A percentile compares a stretch with the other conserved stretches of the same genome.
Conservation (phyloP, 2,329 filamentous ascomycete species). For the Phialocephala subalpina region DNA sequence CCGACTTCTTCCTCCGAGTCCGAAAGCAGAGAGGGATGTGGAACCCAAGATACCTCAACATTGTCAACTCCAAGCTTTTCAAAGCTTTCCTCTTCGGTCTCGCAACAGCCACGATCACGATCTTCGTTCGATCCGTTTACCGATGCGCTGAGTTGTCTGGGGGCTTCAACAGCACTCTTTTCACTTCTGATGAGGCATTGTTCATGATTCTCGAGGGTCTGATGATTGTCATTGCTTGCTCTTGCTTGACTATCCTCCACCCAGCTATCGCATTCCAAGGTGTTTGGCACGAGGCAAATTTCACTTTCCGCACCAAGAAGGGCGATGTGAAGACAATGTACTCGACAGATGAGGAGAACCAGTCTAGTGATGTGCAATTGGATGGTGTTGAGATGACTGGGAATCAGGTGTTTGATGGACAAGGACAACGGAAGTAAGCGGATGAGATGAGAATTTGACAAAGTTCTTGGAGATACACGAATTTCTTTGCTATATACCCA, state of each 20-base stretch:
- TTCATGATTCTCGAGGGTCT: constrained; percentile 56
- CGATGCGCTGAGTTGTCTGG: constrained; percentile 64
- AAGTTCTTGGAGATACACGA: not conserved
- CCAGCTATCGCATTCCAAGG: constrained; percentile 39
- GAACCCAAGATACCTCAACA: constrained; percentile 31
- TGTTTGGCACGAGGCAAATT: constrained; percentile 30
- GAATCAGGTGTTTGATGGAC: not conserved
- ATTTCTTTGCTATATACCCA: constrained; percentile 8
- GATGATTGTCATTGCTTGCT: constrained; percentile 45
- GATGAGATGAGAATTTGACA: not conserved
- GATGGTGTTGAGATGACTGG: not conserved
- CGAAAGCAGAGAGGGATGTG: constrained; percentile 21
- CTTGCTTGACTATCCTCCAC: constrained; percentile 44
- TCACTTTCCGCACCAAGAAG: constrained; percentile 23
- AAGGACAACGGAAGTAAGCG: not conserved
- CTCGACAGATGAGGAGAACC: not conserved
- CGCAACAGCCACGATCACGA: constrained; percentile 58
- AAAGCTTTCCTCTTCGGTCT: constrained; percentile 56
- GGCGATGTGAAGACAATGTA: constrained; percentile 8
- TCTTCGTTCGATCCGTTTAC: constrained; percentile 65
- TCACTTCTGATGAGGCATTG: constrained; percentile 52
- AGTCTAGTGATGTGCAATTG: not conserved
- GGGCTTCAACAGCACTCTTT: constrained; percentile 60
- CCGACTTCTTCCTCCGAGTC: constrained; percentile 34
- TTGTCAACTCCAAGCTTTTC: constrained; percentile 35